A percentile compares a stretch with the other conserved stretches of the same genome.
phyloP scores from a whole-genome alignment of 768 basidiomycete species.

The Boletus rex-veris region DNA sequence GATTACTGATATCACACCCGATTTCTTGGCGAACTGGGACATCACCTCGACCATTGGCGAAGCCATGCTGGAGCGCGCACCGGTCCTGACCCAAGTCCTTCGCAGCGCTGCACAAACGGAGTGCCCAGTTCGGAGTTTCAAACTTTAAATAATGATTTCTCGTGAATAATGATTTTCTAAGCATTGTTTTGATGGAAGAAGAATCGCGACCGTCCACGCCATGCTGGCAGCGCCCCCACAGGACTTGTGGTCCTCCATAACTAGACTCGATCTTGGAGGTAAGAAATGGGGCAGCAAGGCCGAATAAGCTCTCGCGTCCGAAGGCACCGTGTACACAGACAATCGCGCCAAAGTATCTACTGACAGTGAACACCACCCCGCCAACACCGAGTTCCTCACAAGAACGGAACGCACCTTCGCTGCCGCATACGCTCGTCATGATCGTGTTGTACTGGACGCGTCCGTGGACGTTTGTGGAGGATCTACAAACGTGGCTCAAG shows the following conservation, averaged over 20 bases:
- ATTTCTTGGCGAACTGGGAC: too few relatives aligned
- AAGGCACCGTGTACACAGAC: constrained; percentile 89
- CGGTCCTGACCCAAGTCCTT: too few relatives aligned
- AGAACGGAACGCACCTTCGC: constrained; percentile 62
- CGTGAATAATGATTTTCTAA: too few relatives aligned
- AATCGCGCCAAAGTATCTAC: constrained; percentile 85
- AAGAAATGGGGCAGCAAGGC: constrained; percentile 74
- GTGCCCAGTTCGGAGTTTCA: constrained; percentile 21
- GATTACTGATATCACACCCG: too few relatives aligned
- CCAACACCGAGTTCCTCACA: not conserved
- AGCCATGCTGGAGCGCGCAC: too few relatives aligned
- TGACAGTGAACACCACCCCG: not conserved
- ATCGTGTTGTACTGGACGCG: constrained; percentile 94
- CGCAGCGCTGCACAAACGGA: too few relatives aligned
- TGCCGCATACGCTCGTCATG: constrained; percentile 73
- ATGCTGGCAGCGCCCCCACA: constrained; percentile 68
- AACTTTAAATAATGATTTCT: not conserved
- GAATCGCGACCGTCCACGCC: constrained; percentile 61
- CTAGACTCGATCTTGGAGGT: constrained; percentile 77
- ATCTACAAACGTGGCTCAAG: constrained; percentile 77
- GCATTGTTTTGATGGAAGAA: too few relatives aligned
- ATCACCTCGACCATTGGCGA: too few relatives aligned
- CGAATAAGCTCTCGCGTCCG: constrained; percentile 66
- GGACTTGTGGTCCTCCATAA: constrained; percentile 89
- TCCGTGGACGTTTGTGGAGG: constrained; percentile 87